Evolutionary conservation across 805 yeast genomes (phyloP).

Genomic region (Teunomyces gatunensis): DNA sequence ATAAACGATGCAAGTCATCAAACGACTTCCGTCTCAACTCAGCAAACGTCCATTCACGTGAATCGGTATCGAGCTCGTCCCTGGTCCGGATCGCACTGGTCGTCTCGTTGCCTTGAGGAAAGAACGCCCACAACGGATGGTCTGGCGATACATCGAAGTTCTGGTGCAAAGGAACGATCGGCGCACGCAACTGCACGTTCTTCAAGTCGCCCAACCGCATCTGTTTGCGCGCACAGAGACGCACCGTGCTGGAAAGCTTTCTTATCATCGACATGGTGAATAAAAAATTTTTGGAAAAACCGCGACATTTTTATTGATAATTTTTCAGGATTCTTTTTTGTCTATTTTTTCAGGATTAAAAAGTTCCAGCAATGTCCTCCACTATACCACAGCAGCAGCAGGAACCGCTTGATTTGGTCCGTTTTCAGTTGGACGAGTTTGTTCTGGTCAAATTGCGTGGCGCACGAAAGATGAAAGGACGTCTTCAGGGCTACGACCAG

Average conservation of each 20-base stretch:
- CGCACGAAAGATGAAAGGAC: constrained; percentile 88
- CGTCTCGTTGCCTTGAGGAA: constrained; percentile 50
- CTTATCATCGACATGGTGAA: constrained; percentile 6
- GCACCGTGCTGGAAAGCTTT: constrained; percentile 4
- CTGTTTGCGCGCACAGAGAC: constrained; percentile 13
- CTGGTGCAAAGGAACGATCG: constrained; percentile 78
- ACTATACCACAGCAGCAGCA: constrained; percentile 33
- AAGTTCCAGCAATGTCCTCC: neutral
- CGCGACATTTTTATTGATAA: constrained; percentile 4
- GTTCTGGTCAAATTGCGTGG: constrained; percentile 90
- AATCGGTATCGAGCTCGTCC: constrained; percentile 49
- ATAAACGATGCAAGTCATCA: constrained; percentile 85
- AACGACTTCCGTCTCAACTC: constrained; percentile 89
- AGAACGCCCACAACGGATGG: constrained; percentile 96
- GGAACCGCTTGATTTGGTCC: constrained; percentile 90
- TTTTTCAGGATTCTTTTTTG: neutral
- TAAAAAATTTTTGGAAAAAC: constrained; percentile 2
- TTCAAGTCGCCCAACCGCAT: constrained; percentile 25
- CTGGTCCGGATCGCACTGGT: constrained; percentile 54
- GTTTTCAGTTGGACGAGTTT: constrained; percentile 80
- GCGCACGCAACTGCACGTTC: constrained; percentile 61
- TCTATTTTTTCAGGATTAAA: neutral
- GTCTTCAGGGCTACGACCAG: constrained; percentile 89
- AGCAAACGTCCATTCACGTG: constrained; percentile 83
- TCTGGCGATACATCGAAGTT: constrained; percentile 73